Evolutionary conservation across 495 filamentous ascomycete genomes (phyloP).

Genomic region (Hyaloscypha bicolor): DNA sequence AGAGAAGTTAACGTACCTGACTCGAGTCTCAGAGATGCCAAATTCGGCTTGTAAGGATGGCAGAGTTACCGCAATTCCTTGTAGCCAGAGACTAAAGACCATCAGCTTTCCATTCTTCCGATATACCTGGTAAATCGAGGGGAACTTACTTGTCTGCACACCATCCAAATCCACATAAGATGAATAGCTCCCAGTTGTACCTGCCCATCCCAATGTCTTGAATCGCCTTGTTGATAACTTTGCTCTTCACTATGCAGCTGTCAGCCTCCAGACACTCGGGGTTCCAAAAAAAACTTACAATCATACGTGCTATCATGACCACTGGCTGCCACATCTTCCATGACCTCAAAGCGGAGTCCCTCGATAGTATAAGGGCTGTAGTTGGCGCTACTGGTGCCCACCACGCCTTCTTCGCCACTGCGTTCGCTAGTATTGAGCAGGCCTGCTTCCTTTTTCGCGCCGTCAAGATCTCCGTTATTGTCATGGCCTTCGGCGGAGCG

Average conservation of each 20-base stretch:
- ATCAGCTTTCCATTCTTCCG: constrained; percentile 16
- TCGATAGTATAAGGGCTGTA: constrained; percentile 51
- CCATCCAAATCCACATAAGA: constrained; percentile 82
- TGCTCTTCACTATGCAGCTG: constrained; percentile 48
- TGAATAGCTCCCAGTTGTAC: constrained; percentile 85
- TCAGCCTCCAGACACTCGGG: constrained; percentile 28
- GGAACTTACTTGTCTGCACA: constrained; percentile 56
- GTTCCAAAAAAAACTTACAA: constrained; percentile 39
- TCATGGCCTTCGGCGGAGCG: constrained; percentile 28
- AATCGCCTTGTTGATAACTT: constrained; percentile 72
- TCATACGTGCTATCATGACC: constrained; percentile 50
- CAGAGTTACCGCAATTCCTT: constrained; percentile 74
- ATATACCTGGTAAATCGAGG: background rate
- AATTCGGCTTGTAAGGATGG: constrained; percentile 72
- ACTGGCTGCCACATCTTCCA: constrained; percentile 40
- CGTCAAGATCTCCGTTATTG: constrained; percentile 20
- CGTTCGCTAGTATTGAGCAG: constrained; percentile 25
- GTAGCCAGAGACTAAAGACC: constrained; percentile 50
- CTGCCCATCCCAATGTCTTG: constrained; percentile 87
- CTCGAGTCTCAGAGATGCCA: constrained; percentile 50
- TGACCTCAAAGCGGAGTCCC: constrained; percentile 48
- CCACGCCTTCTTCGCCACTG: constrained; percentile 39
- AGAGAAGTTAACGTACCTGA: constrained; percentile 31
- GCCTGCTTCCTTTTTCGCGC: constrained; percentile 1
- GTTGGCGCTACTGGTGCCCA: constrained; percentile 44